phyloP scores from a whole-genome alignment of 139 green algal genomes.

The Micromonas commoda region DNA sequence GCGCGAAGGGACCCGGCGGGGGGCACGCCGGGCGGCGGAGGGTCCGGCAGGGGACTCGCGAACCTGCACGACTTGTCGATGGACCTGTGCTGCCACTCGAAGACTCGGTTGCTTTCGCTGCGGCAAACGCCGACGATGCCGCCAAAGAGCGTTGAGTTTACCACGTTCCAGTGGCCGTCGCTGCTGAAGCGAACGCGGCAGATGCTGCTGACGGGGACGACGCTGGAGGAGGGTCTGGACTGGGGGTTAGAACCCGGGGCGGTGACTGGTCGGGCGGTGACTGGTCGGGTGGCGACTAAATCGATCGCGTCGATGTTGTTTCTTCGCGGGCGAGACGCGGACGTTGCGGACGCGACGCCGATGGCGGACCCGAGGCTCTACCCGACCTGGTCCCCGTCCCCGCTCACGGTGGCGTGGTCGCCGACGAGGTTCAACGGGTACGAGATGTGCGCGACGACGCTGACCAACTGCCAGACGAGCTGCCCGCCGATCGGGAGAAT shows the following conservation, averaged over 20 bases:
- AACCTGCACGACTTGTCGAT: conserved; percentile 47
- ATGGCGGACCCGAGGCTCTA: conserved; percentile 48
- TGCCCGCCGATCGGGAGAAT: conserved; percentile 36
- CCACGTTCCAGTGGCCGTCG: conserved; percentile 59
- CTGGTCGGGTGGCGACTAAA: not conserved
- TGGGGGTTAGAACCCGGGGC: conserved; percentile 34
- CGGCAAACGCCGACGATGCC: conserved; percentile 29
- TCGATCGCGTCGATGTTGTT: conserved; percentile 35
- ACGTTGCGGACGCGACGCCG: conserved; percentile 16
- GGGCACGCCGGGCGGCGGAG: not conserved
- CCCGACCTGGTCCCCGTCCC: conserved; percentile 42
- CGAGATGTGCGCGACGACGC: conserved; percentile 50
- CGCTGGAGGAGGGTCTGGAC: conserved; percentile 51
- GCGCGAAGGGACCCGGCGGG: not conserved
- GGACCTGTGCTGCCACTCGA: conserved; percentile 54
- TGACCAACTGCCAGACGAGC: conserved; percentile 54
- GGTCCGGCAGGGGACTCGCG: not conserved
- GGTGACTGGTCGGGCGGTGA: not conserved
- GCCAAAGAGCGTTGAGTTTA: conserved; percentile 51
- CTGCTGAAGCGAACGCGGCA: conserved; percentile 56
- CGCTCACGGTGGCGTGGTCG: conserved; percentile 45
- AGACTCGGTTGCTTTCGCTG: conserved; percentile 50
- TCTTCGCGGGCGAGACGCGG: conserved; percentile 40
- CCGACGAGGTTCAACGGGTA: conserved; percentile 40
- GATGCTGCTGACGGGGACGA: conserved; percentile 55